Evolutionary conservation across 352 stramenopile genomes (phyloP).

Genomic region (Phytophthora gonapodyides): DNA sequence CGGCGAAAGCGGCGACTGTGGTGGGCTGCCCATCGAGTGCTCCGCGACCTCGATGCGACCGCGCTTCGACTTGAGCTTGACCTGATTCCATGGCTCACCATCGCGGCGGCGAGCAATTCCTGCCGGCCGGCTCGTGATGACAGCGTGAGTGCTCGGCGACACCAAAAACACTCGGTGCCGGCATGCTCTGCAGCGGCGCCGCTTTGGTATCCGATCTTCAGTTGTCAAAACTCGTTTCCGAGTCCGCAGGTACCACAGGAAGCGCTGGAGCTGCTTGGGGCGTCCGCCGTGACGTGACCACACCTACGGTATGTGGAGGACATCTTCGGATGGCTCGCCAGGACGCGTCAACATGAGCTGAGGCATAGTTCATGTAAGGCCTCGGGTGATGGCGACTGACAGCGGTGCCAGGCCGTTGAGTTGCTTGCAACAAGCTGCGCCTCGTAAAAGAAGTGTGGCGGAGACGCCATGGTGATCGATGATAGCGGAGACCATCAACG

Average conservation of each 20-base stretch:
- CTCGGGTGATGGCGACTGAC: slow-evolving; percentile 2
- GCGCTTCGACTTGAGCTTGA: slow-evolving; percentile 20
- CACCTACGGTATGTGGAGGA: too few species aligned
- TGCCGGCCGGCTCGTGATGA: slow-evolving; percentile 23
- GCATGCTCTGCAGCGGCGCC: slow-evolving; percentile 25
- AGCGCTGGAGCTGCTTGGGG: background rate
- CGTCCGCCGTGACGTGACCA: background rate
- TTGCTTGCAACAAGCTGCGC: background rate
- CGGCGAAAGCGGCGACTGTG: slow-evolving; percentile 1
- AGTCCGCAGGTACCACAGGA: slow-evolving; percentile 14
- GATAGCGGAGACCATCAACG: slow-evolving; percentile 3
- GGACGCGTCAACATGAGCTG: slow-evolving; percentile 21
- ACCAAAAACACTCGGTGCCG: slow-evolving; percentile 27
- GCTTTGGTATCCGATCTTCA: slow-evolving; percentile 34
- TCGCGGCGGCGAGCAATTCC: slow-evolving; percentile 42
- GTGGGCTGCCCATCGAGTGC: background rate
- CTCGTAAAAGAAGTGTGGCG: slow-evolving; percentile 23
- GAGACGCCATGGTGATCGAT: slow-evolving; percentile 8
- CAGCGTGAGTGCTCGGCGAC: slow-evolving; percentile 14
- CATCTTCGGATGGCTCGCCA: slow-evolving; percentile 1
- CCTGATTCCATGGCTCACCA: slow-evolving; percentile 38
- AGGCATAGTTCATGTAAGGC: slow-evolving; percentile 10
- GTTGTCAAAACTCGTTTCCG: slow-evolving; percentile 25
- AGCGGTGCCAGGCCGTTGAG: slow-evolving; percentile 6
- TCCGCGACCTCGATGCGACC: background rate